Base-by-base conservation (phyloP, 1,284 basidiomycete genomes). In the Apiotrichum mycotoxinovorans region DNA sequence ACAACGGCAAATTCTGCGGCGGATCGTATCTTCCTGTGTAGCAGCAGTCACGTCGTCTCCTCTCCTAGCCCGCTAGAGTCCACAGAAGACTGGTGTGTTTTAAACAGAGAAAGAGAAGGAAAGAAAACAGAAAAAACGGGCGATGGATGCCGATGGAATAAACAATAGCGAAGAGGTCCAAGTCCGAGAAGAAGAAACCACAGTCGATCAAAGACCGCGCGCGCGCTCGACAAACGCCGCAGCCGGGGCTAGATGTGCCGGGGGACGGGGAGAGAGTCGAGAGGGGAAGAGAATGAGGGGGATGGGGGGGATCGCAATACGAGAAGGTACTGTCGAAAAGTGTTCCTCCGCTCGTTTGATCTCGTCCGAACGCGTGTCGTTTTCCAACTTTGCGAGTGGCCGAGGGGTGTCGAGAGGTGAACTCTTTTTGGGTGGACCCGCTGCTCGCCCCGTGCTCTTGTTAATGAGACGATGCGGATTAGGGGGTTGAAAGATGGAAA, bases 301-400 rank as follows among this genome's bases (percentile, higher is more conserved):
- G 22, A 12, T 42, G 41, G 11, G 11, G n/a, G 20, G 30, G 30
- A 30, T 30, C 7, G 30, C 30, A 12, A 30, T 30, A 30, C 30
- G 30, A 30, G 30, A 30, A 30, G 30, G 30, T 30, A 30, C 30
- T 30, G 30, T 30, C 30, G 30, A 30, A 12, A 30, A 30, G 30
- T 30, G 12, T n/a, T 20, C 41, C n/a, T 42, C 41, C 20, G 9
- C 20, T 15, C 43, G 9, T n/a, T n/a, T n/a, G 46, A 48, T 48
- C 46, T 48, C 46, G 46, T 25, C 17, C 27, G n/a, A n/a, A 48
- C 46, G 33, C 46, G 46, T 20, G 40, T 22, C 40, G 40, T 25
- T 25, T 5, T 7, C 22, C 9, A 22, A 12, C 30, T 7, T n/a
- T 12, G 26, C 44, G 44, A 34, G 45, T 18, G 15, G 17, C 37